phyloP scores from a whole-genome alignment of 148 eudicot species.

The Drosera capensis region DNA sequence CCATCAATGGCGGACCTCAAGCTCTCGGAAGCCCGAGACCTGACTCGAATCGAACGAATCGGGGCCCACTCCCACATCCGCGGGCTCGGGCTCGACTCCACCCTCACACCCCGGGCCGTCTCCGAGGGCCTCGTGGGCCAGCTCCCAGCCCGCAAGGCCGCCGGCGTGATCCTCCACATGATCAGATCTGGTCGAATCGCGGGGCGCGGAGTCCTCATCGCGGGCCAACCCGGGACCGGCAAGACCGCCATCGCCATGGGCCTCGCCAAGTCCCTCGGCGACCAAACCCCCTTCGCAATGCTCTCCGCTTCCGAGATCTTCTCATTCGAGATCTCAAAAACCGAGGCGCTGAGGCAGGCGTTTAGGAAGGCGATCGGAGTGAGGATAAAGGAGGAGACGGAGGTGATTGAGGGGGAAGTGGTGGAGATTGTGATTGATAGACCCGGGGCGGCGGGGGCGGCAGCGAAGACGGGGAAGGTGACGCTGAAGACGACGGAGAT shows the following conservation, averaged over 20 bases:
- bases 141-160: conserved; percentile 68
- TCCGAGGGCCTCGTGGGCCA: conserved; percentile 98
- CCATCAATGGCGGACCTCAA: conserved; percentile 69
- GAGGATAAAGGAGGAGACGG: conserved; percentile 77
- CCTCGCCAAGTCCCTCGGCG: conserved; percentile 67
- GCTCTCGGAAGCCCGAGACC: conserved; percentile 64
- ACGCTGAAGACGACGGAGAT: conserved; percentile 86
- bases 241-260: conserved; percentile 99
- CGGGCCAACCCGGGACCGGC: conserved; percentile 96
- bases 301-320: conserved; percentile 84
- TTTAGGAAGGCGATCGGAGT: conserved; percentile 77
- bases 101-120: conserved; percentile 56
- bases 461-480: conserved; percentile 70
- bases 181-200: conserved; percentile 80
- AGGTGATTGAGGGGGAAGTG: conserved; percentile 83
- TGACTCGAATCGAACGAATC: conserved; percentile 79
- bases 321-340: conserved; percentile 88
- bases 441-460: conserved; percentile 54
- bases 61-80: conserved; percentile 99
- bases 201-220: conserved; percentile 78
- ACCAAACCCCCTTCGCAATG: conserved; percentile 80
- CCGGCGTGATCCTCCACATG: conserved; percentile 95
- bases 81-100: conserved; percentile 80
- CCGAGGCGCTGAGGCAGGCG: conserved; percentile 85
- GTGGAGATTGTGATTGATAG: conserved; percentile 76